phyloP scores from a whole-genome alignment of 306 rosid genomes.

The Cucurbita moschata region DNA sequence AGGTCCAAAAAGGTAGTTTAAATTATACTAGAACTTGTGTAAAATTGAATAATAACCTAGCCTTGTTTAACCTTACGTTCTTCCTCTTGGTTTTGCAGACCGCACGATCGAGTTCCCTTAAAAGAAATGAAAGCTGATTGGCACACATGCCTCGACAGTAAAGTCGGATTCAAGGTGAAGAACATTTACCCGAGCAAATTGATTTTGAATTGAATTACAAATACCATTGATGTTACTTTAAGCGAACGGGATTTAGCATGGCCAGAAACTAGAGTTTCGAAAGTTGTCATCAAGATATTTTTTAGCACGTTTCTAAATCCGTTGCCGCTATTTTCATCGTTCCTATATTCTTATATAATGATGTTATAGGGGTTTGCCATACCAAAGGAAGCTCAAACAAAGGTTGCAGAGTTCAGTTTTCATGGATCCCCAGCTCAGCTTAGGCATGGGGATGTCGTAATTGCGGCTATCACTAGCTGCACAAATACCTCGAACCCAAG shows the following conservation, averaged over 20 bases:
- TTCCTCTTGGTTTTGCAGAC: conserved; percentile 26
- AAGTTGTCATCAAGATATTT: background rate
- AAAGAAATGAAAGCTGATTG: conserved; percentile 90
- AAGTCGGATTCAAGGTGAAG: conserved; percentile 92
- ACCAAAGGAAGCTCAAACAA: conserved; percentile 58
- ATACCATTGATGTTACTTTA: background rate
- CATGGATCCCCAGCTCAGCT: conserved; percentile 61
- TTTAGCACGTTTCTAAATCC: background rate
- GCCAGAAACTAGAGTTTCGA: background rate
- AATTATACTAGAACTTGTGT: background rate
- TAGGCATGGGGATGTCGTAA: conserved; percentile 88
- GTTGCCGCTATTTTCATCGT: background rate
- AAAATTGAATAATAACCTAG: background rate
- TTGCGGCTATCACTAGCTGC: conserved; percentile 98
- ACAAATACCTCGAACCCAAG: conserved; percentile 99
- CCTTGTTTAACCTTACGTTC: background rate
- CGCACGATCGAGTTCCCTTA: conserved; percentile 90
- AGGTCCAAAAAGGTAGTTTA: conserved; percentile 81
- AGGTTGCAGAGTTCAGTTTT: conserved; percentile 53
- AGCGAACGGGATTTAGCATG: background rate
- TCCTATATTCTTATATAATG: background rate
- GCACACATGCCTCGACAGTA: conserved; percentile 78
- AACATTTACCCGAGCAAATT: background rate
- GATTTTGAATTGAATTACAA: background rate
- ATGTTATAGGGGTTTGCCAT: conserved; percentile 74